Evolutionary conservation across 2,329 filamentous ascomycete species (phyloP), one percentile per base, ranked within the genome.

Genomic region (Sporothrix protearum): DNA sequence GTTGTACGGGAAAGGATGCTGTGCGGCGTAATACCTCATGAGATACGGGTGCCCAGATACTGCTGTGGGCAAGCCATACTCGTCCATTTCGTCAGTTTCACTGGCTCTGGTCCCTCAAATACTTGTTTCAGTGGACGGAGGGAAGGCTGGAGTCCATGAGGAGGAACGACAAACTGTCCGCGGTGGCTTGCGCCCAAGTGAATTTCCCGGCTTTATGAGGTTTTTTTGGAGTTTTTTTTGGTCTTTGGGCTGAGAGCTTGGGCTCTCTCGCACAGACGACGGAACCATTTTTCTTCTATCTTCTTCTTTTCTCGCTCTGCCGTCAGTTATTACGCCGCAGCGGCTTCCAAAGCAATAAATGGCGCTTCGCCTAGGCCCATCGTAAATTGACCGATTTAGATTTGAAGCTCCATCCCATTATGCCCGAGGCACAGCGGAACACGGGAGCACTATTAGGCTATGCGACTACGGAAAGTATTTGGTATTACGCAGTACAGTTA

Each of bases 51-150:
- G 28, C 9, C n/a, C 36, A 39, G 36, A 45, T 16, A 28, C 36
- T 63, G 22, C 55, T 39, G 55, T 59, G 36, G 14, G 14, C 55
- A 49, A 49, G 49, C 49, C 49, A 51, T n/a, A 19, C 42, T 45
- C 14, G 42, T 3, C 39, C 39, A 5, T 2, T 10, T 10, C 8
- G 2, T 12, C 39, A 42, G 39, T 42, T 45, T 45, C 14, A 45
- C 39, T 45, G 9, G 39, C 3, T 10, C 39, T 45, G 12, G 4
- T 14, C 33, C 36, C 59, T n/a, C 36, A 36, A 64, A 64, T 42
- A 64, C 36, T 64, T 64, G 59, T 36, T 36, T 64, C 36, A n/a
- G 33, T 64, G 59, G 59, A 64, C n/a, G n/a, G 59, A 28, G 3
- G 22, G n/a, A n/a, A 19, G 16, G 59, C 6, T 28, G 36, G n/a